Conservation (phyloP, 441 rosid genomes). For the Breynia disticha region DNA sequence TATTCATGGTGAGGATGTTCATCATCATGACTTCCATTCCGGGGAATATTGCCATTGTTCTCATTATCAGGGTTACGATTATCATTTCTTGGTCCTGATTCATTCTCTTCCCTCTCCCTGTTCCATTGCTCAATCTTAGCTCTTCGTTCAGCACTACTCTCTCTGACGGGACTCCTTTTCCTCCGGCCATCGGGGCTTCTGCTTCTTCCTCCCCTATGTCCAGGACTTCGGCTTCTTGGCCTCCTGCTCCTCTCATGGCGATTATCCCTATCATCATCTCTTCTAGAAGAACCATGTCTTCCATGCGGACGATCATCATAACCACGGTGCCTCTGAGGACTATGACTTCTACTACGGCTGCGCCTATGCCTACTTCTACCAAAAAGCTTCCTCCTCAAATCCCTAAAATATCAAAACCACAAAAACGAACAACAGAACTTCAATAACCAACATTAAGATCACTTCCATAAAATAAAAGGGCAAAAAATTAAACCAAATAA, state of each 20-base stretch:
- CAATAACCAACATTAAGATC: not conserved
- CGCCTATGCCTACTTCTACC: slow-evolving; percentile 40
- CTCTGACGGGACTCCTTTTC: slow-evolving; percentile 39
- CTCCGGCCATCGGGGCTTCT: slow-evolving; percentile 41
- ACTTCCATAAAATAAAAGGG: not conserved
- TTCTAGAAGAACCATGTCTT: slow-evolving; percentile 25
- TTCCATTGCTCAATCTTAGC: slow-evolving; percentile 62
- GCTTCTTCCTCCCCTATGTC: slow-evolving; percentile 32
- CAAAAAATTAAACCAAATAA: not conserved
- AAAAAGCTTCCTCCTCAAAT: slow-evolving; percentile 40
- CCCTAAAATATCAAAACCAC: slow-evolving; percentile 26
- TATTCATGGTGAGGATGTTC: slow-evolving; percentile 19
- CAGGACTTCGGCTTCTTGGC: slow-evolving; percentile 45
- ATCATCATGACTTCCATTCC: slow-evolving; percentile 21
- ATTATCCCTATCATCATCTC: slow-evolving; percentile 34
- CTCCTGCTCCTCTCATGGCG: slow-evolving; percentile 39
- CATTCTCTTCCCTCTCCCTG: slow-evolving; percentile 40
- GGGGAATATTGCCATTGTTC: slow-evolving; percentile 12
- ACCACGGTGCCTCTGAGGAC: slow-evolving; percentile 32
- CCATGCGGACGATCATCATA: slow-evolving; percentile 26
- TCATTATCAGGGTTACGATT: slow-evolving; percentile 14
- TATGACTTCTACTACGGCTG: slow-evolving; percentile 46
- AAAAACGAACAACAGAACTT: not conserved
- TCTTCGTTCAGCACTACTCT: slow-evolving; percentile 46
- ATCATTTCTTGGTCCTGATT: slow-evolving; percentile 19